phyloP scores from a whole-genome alignment of 192 early-diverging fungal genomes.

The Coemansia sp. region DNA sequence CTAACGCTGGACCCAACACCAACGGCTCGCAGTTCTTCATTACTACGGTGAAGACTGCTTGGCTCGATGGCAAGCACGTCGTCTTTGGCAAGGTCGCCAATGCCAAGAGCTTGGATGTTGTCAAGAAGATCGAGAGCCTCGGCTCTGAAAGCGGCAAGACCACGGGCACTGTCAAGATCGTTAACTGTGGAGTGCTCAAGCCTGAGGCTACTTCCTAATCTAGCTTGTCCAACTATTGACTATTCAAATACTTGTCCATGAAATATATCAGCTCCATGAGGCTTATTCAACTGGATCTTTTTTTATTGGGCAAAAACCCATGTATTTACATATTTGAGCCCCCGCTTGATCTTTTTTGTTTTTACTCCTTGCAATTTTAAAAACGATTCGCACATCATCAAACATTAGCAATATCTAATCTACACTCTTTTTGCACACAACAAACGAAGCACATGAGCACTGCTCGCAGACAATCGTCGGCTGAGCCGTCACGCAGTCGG shows the following conservation, averaged over 20 bases:
- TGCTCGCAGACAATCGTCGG: slow-evolving; percentile 30
- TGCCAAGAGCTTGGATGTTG: slow-evolving; percentile 71
- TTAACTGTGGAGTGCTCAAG: slow-evolving; percentile 67
- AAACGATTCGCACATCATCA: background rate
- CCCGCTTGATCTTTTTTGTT: slow-evolving; percentile 37
- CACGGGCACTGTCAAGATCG: slow-evolving; percentile 62
- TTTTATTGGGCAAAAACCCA: background rate
- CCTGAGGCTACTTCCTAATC: background rate
- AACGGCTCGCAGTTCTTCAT: slow-evolving; percentile 89
- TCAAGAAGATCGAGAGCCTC: slow-evolving; percentile 72
- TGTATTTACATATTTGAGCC: background rate
- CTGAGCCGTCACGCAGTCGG: slow-evolving; percentile 22
- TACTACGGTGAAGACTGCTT: slow-evolving; percentile 67
- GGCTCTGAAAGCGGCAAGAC: slow-evolving; percentile 58
- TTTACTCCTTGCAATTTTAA: background rate
- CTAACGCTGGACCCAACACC: slow-evolving; percentile 75
- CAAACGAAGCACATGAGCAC: slow-evolving; percentile 17
- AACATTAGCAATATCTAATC: background rate
- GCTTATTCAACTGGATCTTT: background rate
- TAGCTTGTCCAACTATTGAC: background rate
- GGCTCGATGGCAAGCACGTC: slow-evolving; percentile 80
- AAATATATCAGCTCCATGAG: slow-evolving; percentile 44
- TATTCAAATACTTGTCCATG: too few species aligned
- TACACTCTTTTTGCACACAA: background rate
- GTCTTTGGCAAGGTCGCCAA: slow-evolving; percentile 76